Base-by-base conservation (phyloP, 495 filamentous ascomycete genomes). In the Penicillium cinerascens region DNA sequence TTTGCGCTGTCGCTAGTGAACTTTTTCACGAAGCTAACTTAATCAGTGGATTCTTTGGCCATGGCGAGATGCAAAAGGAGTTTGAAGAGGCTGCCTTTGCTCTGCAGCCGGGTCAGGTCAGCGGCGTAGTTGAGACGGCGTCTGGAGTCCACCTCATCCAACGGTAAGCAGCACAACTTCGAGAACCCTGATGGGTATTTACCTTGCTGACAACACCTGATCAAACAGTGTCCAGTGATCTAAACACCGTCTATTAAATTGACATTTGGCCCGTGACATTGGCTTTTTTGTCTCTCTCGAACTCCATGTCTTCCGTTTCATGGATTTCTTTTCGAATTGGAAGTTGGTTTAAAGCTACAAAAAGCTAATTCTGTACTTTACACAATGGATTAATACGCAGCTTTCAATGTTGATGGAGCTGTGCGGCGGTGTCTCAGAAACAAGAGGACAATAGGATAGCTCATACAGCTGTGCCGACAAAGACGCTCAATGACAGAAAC, bases 11-110 rank as follows among this genome's bases (percentile, higher is more conserved):
- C 5, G 2, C 23, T 9, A 11, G 10, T n/a, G 8, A 4, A 22
- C 18, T 27, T 29, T 29, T 29, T 21, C 8, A 16, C 3, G 17
- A 15, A 18, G 36, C 67, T 76, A 55, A 73, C 49, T 17, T 54
- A 42, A 51, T 5, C 43, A 89, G 86, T 42, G 93, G 93, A 1
- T 96, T 90, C 69, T 98, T 98, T 63, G 91, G 89, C 20, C 83
- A 73, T 49, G 87, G 89, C 5, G 93, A 98, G 60, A 98, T 98
- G 93, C 93, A 98, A 64, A 96, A 92, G 77, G 93, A 97, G 71
- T 98, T 98, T 58, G 93, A 97, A 69, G 90, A 96, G 26, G 91
- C 91, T 0, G 87, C 92, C 4, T 97, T 97, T 74, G 84, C 84
- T 13, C 72, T 98, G 27, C 82, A 90, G 65, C 85, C 85, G 0